Evolutionary conservation across 78 protist species (phyloP).

Genomic region (Dictyostelium capitatum): DNA sequence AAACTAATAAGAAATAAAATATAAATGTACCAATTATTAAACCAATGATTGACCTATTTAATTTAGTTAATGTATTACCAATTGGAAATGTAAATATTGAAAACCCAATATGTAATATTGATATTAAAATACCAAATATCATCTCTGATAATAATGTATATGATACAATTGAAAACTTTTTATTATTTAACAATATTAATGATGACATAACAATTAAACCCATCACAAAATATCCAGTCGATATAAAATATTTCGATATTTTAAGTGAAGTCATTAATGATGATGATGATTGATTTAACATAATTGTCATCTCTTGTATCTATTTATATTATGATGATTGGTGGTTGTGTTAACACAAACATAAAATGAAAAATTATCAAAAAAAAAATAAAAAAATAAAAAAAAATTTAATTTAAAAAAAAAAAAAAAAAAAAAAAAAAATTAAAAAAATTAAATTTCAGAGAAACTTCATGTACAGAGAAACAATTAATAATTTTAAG

Average conservation of each 20-base stretch:
- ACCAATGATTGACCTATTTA: slow-evolving; percentile 51
- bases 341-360: no score
- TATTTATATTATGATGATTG: no score
- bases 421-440: no score
- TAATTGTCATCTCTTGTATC: not conserved
- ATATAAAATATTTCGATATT: not conserved
- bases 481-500: no score
- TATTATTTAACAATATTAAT: not conserved
- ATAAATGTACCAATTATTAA: slow-evolving; percentile 37
- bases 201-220: not conserved
- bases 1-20: slow-evolving; percentile 27
- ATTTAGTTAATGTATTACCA: not conserved
- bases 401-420: no score
- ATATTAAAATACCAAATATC: not conserved
- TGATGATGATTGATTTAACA: not conserved
- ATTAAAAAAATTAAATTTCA: no score
- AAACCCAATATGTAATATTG: slow-evolving; percentile 20
- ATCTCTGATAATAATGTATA: slow-evolving; percentile 16
- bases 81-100: slow-evolving; percentile 34
- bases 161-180: slow-evolving; percentile 3
- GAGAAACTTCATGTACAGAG: no score
- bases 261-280: not conserved
- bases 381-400: no score
- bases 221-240: not conserved
- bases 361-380: no score